phyloP scores from a whole-genome alignment of 306 rosid species.

The Prinsepia uniflora region DNA sequence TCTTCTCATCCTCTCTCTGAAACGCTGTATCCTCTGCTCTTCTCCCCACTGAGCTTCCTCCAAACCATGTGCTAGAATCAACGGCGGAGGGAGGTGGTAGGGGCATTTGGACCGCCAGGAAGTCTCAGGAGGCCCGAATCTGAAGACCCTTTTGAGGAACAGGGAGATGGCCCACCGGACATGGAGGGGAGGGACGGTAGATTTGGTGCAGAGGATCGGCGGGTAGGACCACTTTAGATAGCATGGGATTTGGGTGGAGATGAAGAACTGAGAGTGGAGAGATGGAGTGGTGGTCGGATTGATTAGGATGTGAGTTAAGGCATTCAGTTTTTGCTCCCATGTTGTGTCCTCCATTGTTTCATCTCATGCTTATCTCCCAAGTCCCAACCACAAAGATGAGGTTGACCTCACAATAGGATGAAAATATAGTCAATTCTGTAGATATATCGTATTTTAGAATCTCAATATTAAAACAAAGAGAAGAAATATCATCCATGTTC shows the following conservation, averaged over 20 bases:
- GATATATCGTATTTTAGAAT: too few relatives aligned
- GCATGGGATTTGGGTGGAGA: slow-evolving; percentile 65
- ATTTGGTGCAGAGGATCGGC: slow-evolving; percentile 61
- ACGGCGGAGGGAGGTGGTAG: slow-evolving; percentile 69
- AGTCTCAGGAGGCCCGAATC: slow-evolving; percentile 38
- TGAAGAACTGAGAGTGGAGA: slow-evolving; percentile 70
- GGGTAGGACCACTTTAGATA: slow-evolving; percentile 87
- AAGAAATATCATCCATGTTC: too few relatives aligned
- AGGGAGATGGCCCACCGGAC: slow-evolving; percentile 52
- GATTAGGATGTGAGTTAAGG: slow-evolving; percentile 71
- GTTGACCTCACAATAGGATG: too few relatives aligned
- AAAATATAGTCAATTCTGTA: too few relatives aligned
- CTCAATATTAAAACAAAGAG: too few relatives aligned
- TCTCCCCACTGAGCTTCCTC: slow-evolving; percentile 58
- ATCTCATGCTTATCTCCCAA: not conserved
- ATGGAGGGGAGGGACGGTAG: slow-evolving; percentile 38
- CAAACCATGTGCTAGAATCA: slow-evolving; percentile 61
- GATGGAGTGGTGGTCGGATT: slow-evolving; percentile 57
- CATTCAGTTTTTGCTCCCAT: slow-evolving; percentile 56
- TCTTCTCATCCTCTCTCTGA: slow-evolving; percentile 51
- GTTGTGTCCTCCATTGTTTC: slow-evolving; percentile 34
- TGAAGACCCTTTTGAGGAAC: slow-evolving; percentile 53
- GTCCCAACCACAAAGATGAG: not conserved
- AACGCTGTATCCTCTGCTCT: slow-evolving; percentile 41
- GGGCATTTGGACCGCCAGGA: slow-evolving; percentile 92